Conservation (phyloP, 2,329 filamentous ascomycete genomes). For the Neoascochyta sp. region DNA sequence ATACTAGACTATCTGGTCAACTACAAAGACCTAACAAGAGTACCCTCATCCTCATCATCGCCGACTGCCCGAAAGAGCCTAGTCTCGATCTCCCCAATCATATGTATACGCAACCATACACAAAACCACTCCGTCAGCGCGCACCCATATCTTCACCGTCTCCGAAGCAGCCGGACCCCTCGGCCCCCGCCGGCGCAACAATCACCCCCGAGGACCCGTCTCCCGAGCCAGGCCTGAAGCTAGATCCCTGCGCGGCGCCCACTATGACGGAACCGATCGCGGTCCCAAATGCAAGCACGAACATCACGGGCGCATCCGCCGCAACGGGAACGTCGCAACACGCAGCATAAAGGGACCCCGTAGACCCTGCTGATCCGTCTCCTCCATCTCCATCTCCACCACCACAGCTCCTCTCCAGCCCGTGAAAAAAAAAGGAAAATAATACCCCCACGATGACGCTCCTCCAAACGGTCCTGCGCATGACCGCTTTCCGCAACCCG, state of each 20-base stretch:
- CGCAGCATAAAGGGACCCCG: neutral
- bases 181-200: too few species aligned
- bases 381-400: neutral
- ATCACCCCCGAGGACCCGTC: too few species aligned
- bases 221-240: too few species aligned
- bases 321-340: conserved; percentile 1
- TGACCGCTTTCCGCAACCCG: conserved; percentile 60
- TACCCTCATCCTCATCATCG: too few species aligned
- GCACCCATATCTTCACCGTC: too few species aligned
- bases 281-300: conserved; percentile 15
- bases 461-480: conserved; percentile 52
- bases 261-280: conserved; percentile 32
- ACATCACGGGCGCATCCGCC: conserved; percentile 13
- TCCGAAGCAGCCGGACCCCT: too few species aligned
- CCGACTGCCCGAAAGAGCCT: too few species aligned
- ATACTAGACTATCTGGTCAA: too few species aligned
- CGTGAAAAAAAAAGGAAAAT: neutral
- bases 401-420: neutral
- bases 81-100: too few species aligned
- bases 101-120: too few species aligned
- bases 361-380: conserved; percentile 1
- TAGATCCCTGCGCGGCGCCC: conserved; percentile 4
- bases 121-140: too few species aligned
- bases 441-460: conserved; percentile 30
- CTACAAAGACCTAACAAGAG: too few species aligned